phyloP scores from a whole-genome alignment of 306 rosid species.

The Pachyrhizus erosus region DNA sequence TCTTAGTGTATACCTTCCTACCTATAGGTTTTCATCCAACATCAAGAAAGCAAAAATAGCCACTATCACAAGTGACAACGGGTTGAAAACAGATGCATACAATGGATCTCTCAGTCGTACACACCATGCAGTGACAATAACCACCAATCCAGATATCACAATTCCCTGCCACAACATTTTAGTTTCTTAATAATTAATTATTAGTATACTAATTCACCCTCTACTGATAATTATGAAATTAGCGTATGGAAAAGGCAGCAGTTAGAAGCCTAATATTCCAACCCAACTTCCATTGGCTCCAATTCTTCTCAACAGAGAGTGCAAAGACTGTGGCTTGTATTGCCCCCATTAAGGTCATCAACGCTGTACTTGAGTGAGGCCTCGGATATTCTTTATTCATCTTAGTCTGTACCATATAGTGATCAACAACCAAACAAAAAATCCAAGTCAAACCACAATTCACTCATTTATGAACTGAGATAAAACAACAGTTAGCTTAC shows the following conservation, averaged over 20 bases:
- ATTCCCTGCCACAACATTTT: neutral
- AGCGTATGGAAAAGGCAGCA: neutral
- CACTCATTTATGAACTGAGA: neutral
- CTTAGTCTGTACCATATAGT: neutral
- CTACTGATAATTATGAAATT: neutral
- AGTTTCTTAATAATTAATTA: neutral
- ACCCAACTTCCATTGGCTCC: neutral
- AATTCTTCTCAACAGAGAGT: neutral
- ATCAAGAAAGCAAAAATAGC: neutral
- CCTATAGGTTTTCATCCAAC: neutral
- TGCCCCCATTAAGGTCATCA: neutral
- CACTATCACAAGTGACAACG: neutral
- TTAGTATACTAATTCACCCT: neutral
- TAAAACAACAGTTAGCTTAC: neutral
- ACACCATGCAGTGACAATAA: neutral
- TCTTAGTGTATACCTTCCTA: constrained; percentile 17
- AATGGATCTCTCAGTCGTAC: neutral
- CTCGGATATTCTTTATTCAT: neutral
- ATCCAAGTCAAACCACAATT: neutral
- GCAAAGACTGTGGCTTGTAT: neutral
- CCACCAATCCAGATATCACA: neutral
- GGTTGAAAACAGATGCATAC: constrained; percentile 2
- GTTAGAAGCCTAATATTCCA: neutral
- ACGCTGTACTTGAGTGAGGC: neutral
- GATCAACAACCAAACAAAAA: neutral